A percentile compares a stretch with the other conserved stretches of the same genome.
Evolutionary conservation across 2,329 filamentous ascomycete species (phyloP).

Genomic region (Apiospora kogelbergensis): DNA sequence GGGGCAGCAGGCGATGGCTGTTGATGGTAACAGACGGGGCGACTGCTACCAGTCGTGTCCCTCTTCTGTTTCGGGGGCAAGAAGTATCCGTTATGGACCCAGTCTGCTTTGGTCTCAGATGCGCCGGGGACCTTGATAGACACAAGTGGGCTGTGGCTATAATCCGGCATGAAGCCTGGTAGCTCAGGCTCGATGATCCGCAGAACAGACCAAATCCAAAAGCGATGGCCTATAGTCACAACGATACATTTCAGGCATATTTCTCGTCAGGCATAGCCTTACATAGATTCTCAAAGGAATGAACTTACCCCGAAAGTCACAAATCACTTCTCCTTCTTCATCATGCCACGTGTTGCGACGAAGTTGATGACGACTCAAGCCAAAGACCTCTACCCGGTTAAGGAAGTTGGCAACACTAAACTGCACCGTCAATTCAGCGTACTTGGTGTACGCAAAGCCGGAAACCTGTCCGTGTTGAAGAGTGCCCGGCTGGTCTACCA

Average conservation of each 20-base stretch:
- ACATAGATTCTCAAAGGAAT: neutral
- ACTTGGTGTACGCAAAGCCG: neutral
- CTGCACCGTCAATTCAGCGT: neutral
- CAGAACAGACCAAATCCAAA: neutral
- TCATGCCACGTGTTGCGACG: fast-evolving
- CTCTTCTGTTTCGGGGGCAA: neutral
- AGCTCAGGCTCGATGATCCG: neutral
- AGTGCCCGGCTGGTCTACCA: neutral
- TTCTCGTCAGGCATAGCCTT: neutral
- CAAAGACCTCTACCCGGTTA: neutral
- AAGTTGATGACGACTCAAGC: neutral
- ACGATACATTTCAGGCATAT: neutral
- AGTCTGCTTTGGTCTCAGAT: neutral
- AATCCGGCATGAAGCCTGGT: neutral
- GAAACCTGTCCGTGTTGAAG: neutral
- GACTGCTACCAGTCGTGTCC: neutral
- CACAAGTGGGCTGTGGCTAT: neutral
- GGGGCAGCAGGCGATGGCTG: neutral
- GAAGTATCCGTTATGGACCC: neutral
- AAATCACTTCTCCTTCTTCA: fast-evolving
- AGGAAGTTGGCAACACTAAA: neutral
- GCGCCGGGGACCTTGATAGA: neutral
- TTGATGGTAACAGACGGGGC: neutral
- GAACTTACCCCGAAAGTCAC: neutral
- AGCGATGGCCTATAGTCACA: neutral